A percentile compares a stretch with the other conserved stretches of the same genome.
Conservation (phyloP, 2,329 filamentous ascomycete species). For the Cladosporium oxysporum region DNA sequence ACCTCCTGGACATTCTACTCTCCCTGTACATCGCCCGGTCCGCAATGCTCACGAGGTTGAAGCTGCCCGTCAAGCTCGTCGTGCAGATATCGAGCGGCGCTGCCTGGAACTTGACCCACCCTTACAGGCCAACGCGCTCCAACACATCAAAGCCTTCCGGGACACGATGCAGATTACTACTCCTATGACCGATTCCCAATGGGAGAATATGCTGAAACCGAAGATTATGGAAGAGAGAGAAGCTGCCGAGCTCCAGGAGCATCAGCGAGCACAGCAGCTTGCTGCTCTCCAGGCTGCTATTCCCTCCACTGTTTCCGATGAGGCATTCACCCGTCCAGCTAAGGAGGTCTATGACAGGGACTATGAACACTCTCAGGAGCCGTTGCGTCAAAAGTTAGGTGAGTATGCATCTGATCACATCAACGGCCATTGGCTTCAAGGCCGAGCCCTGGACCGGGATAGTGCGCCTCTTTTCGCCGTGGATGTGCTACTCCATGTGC, state of each 20-base stretch:
- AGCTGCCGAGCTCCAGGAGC: slow-evolving; percentile 61
- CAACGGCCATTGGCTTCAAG: slow-evolving; percentile 63
- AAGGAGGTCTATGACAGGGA: slow-evolving; percentile 66
- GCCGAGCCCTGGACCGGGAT: slow-evolving; percentile 63
- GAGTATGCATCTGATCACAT: slow-evolving; percentile 71
- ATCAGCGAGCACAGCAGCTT: slow-evolving; percentile 50
- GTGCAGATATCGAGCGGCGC: slow-evolving; percentile 70
- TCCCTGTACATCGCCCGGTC: slow-evolving; percentile 40
- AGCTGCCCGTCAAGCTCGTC: slow-evolving; percentile 64
- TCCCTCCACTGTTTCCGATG: slow-evolving; percentile 50
- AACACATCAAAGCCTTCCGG: slow-evolving; percentile 72
- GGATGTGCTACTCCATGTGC: slow-evolving; percentile 63
- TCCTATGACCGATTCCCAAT: slow-evolving; percentile 68
- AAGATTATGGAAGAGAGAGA: slow-evolving; percentile 66
- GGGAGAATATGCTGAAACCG: slow-evolving; percentile 65
- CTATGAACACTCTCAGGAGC: slow-evolving; percentile 71
- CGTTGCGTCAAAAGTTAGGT: slow-evolving; percentile 65
- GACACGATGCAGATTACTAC: slow-evolving; percentile 70
- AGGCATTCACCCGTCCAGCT: slow-evolving; percentile 51
- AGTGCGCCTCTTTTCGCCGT: slow-evolving; percentile 69
- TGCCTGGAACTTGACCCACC: slow-evolving; percentile 66
- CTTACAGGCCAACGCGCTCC: slow-evolving; percentile 61
- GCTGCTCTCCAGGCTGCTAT: slow-evolving; percentile 48
- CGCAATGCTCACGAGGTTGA: slow-evolving; percentile 64
- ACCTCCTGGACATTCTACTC: slow-evolving; percentile 22